A percentile compares a stretch with the other conserved stretches of the same genome.
These are phyloP conservation scores for Populus euphratica DNA, from an alignment of 345 rosid species.

Conservation along the genomic window DNA sequence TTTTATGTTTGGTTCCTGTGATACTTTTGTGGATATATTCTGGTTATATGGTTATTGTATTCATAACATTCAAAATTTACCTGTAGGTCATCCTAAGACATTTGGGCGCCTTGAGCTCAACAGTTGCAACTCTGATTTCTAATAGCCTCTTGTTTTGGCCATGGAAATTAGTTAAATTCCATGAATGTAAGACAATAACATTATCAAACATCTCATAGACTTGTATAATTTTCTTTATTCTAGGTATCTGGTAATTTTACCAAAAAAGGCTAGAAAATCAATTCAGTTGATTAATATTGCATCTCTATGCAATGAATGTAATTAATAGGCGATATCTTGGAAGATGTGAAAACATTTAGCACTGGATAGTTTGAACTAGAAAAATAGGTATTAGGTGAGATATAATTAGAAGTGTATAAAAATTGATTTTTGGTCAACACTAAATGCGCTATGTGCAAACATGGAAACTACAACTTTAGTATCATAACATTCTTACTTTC, in stretches of 20 bases:
- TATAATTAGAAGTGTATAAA: conserved; percentile 9
- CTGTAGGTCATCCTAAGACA: not conserved
- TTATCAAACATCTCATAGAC: conserved; percentile 1
- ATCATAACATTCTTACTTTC: not conserved
- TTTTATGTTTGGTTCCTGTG: not conserved
- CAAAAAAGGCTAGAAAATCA: conserved; percentile 4
- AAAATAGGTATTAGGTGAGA: conserved; percentile 14
- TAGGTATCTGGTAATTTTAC: conserved; percentile 1
- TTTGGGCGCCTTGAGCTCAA: not conserved
- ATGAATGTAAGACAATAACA: not conserved
- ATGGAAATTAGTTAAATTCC: not conserved
- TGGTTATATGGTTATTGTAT: not conserved
- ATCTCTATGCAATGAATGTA: conserved; percentile 22
- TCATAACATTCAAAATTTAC: not conserved
- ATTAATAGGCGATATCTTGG: conserved; percentile 11
- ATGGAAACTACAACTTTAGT: conserved; percentile 23
- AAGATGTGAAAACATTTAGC: conserved; percentile 20
- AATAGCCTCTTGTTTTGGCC: too few species aligned
- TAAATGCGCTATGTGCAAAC: conserved; percentile 6
- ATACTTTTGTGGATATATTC: not conserved
- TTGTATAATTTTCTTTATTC: conserved; percentile 4
- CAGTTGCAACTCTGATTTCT: too few species aligned
- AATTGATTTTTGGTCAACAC: conserved; percentile 14
- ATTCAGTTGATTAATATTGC: conserved; percentile 7
- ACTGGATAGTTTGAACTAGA: conserved; percentile 8